Evolutionary conservation across 495 filamentous ascomycete species (phyloP).

Genomic region (Achaetomiella virescens): DNA sequence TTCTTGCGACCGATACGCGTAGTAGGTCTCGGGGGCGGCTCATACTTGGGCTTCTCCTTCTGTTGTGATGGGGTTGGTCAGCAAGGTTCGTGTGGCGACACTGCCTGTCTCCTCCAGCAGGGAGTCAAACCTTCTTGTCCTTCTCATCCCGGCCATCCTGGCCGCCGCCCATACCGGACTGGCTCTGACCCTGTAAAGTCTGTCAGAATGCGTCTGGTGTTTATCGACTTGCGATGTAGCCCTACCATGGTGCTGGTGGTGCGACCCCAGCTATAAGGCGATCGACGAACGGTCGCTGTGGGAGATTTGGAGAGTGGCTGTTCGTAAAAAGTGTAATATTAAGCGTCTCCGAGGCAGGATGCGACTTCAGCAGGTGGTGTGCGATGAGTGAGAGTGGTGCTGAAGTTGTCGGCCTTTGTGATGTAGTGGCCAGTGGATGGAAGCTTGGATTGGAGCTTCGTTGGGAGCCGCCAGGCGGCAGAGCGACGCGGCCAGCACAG

Average conservation of each 20-base stretch:
- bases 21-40: conserved; percentile 92
- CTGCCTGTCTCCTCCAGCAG: not conserved
- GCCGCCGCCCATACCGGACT: conserved; percentile 77
- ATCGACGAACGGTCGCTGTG: not conserved
- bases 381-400: not conserved
- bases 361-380: not conserved
- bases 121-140: conserved; percentile 79
- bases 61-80: conserved; percentile 35
- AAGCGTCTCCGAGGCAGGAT: not conserved
- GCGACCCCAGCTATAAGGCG: not conserved
- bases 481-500: conserved; percentile 11
- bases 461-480: conserved; percentile 18
- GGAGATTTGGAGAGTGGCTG: not conserved
- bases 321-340: not conserved
- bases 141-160: conserved; percentile 80
- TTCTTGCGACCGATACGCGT: conserved; percentile 98
- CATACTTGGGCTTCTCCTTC: conserved; percentile 99
- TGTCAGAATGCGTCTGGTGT: conserved; percentile 17
- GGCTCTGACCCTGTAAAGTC: conserved; percentile 70
- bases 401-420: not conserved
- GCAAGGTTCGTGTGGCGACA: conserved; percentile 3
- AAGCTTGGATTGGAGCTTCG: conserved; percentile 4
- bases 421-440: not conserved
- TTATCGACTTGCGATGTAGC: not conserved
- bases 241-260: conserved; percentile 25